Percentiles rank a stretch among this genome's conserved stretches.
Evolutionary conservation across 768 basidiomycete species (phyloP).

Genomic region (Collybia nuda): DNA sequence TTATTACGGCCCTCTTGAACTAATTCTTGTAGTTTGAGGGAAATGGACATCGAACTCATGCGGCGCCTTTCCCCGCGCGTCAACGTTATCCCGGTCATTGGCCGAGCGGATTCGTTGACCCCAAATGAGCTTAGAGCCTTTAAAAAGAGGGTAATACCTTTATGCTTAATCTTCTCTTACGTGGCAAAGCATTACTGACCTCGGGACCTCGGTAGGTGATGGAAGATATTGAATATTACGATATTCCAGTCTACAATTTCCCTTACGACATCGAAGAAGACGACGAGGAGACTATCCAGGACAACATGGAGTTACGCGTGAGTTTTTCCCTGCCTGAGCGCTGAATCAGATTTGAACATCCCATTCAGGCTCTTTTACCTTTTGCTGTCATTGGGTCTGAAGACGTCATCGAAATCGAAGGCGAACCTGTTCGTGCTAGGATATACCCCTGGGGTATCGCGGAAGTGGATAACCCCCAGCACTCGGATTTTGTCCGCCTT

Average conservation of each 20-base stretch:
- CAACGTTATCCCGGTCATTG: slow-evolving; percentile 92
- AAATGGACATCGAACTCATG: slow-evolving; percentile 95
- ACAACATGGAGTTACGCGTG: slow-evolving; percentile 86
- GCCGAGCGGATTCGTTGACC: slow-evolving; percentile 87
- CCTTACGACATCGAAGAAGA: slow-evolving; percentile 93
- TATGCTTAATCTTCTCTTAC: slow-evolving; percentile 8
- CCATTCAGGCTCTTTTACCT: slow-evolving; percentile 62
- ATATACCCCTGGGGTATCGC: slow-evolving; percentile 93
- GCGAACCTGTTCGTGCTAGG: slow-evolving; percentile 75
- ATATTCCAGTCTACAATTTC: slow-evolving; percentile 92
- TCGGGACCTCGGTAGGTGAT: slow-evolving; percentile 56
- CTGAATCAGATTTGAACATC: not conserved
- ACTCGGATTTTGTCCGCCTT: slow-evolving; percentile 83
- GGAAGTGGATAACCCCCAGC: slow-evolving; percentile 89
- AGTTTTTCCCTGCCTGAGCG: slow-evolving; percentile 16
- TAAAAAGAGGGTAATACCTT: slow-evolving; percentile 60
- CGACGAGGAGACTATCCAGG: slow-evolving; percentile 87
- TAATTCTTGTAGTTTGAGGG: slow-evolving; percentile 54
- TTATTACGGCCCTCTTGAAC: slow-evolving; percentile 4
- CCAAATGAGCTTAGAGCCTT: slow-evolving; percentile 78
- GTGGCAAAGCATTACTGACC: slow-evolving; percentile 10
- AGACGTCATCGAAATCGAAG: slow-evolving; percentile 81
- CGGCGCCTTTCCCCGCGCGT: slow-evolving; percentile 84
- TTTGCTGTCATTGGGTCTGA: slow-evolving; percentile 90
- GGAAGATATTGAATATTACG: slow-evolving; percentile 91